These are phyloP conservation scores for Closterium sp. DNA, from an alignment of 139 green algal species.

Conservation along the genomic window DNA sequence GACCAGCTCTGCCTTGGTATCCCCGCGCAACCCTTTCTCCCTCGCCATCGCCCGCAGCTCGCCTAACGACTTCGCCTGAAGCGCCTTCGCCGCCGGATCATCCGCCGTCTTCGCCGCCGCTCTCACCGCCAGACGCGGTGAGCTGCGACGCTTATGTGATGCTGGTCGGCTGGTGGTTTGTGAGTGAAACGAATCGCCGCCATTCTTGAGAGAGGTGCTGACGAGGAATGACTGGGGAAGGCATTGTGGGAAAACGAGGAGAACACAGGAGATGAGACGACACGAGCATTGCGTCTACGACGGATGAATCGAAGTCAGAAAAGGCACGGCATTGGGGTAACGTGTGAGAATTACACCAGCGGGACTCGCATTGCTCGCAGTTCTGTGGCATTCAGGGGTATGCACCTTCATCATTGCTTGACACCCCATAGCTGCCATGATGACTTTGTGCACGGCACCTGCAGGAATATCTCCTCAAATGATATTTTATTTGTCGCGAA, in stretches of 20 bases:
- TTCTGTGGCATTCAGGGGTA: background rate
- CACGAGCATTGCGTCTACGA: background rate
- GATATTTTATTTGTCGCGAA: background rate
- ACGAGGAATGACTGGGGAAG: conserved; percentile 1
- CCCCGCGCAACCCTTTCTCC: conserved; percentile 1
- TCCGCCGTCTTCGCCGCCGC: background rate
- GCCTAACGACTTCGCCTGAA: background rate
- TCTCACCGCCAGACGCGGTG: background rate
- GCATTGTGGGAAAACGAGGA: background rate
- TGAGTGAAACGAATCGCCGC: background rate
- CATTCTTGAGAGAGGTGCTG: background rate
- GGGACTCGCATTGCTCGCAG: background rate
- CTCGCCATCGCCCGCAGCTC: conserved; percentile 4
- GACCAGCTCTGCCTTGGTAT: conserved; percentile 3
- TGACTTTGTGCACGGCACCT: background rate
- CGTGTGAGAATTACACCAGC: background rate
- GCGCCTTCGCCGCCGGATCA: background rate
- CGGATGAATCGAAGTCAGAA: too few relatives aligned
- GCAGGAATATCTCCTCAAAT: background rate
- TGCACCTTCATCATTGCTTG: background rate
- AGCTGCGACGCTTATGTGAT: background rate
- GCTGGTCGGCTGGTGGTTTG: background rate
- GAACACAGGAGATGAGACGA: background rate
- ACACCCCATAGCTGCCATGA: background rate
- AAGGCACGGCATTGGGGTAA: background rate